Evolutionary conservation across 352 stramenopile genomes (phyloP).

Genomic region (Pythium utonaiense): DNA sequence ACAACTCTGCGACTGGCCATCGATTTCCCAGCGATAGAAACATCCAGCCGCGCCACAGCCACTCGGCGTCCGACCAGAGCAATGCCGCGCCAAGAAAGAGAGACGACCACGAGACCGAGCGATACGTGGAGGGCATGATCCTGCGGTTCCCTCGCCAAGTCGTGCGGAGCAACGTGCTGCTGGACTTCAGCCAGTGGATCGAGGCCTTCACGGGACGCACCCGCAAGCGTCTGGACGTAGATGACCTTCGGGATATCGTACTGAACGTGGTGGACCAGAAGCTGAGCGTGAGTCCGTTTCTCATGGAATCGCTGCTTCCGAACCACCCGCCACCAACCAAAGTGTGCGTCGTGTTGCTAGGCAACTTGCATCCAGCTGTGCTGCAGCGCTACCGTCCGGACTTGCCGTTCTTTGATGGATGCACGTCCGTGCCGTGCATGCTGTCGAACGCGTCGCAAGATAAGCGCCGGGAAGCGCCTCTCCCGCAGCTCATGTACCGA

Average conservation of each 20-base stretch:
- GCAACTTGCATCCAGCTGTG: constrained; percentile 64
- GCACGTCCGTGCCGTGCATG: constrained; percentile 62
- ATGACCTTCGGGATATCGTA: constrained; percentile 63
- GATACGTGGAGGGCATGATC: constrained; percentile 60
- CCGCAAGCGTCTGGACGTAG: constrained; percentile 46
- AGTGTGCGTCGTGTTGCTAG: constrained; percentile 69
- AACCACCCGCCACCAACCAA: constrained; percentile 44
- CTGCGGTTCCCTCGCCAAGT: constrained; percentile 67
- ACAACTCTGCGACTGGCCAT: neutral
- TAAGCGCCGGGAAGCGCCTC: constrained; percentile 46
- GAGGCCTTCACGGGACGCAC: constrained; percentile 27
- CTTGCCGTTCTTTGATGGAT: constrained; percentile 69
- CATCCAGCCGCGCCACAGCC: neutral
- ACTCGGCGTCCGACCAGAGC: constrained; percentile 5
- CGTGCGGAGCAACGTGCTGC: constrained; percentile 53
- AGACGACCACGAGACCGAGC: constrained; percentile 34
- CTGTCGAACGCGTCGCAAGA: constrained; percentile 60
- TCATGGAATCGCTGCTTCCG: constrained; percentile 50
- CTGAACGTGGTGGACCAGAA: constrained; percentile 39
- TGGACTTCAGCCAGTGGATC: constrained; percentile 74
- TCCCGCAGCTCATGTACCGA: constrained; percentile 66
- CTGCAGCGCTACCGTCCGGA: constrained; percentile 65
- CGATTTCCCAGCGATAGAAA: neutral
- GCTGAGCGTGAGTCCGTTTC: constrained; percentile 41
- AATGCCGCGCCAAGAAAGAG: constrained; percentile 1